Base-by-base conservation (phyloP, 352 stramenopile species). In the Pelagophyceae sp. region DNA sequence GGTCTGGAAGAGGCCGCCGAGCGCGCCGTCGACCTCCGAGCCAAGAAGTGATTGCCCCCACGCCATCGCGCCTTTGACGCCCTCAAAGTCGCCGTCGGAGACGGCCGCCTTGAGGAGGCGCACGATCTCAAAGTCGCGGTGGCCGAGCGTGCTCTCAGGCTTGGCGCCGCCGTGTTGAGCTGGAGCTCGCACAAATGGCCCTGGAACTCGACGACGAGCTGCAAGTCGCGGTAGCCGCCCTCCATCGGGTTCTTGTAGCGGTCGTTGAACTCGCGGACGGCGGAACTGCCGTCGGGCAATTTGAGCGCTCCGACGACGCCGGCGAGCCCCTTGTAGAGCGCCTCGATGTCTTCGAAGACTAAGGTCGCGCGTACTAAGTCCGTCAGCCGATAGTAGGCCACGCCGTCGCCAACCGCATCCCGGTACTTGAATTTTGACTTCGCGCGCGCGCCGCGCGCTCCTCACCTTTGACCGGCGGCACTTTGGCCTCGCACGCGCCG, bases 111-210 rank as follows among this genome's bases (percentile, higher is more conserved):
- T 29, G 35, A 76, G 72, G 15, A 67, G 29, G 15, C 72, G 72
- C 27, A 76, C 72, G 38, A 76, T 38, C 38, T 76, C 72, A 38
- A 76, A 76, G 38, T 67, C 72, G 29, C 72, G 72, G 72, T 76
- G 72, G 38, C 72, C 72, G 3, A 27, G 65, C 0, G 72, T 76
- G 3, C 31, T 27, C 72, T 76, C 65, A 20, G 72, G 29, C 15
- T 15, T 3, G 29, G 31, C 15, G 54, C 31, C 0, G 32, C n/a
- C 32, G 72, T 76, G 72, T 64, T 76, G 72, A 76, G 72, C 72
- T 76, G 69, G 27, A 76, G 37, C 72, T 76, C 72, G 72, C 29
- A 76, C 29, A 76, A 25, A 37, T 76, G 72, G 15, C 63, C 35
- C 32, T 76, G 29, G 38, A 67, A 32, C 20, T 37, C 33, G 23